These are phyloP conservation scores for Trichophyton verrucosum DNA, from an alignment of 2,329 filamentous ascomycete genomes.

Conservation along the genomic window DNA sequence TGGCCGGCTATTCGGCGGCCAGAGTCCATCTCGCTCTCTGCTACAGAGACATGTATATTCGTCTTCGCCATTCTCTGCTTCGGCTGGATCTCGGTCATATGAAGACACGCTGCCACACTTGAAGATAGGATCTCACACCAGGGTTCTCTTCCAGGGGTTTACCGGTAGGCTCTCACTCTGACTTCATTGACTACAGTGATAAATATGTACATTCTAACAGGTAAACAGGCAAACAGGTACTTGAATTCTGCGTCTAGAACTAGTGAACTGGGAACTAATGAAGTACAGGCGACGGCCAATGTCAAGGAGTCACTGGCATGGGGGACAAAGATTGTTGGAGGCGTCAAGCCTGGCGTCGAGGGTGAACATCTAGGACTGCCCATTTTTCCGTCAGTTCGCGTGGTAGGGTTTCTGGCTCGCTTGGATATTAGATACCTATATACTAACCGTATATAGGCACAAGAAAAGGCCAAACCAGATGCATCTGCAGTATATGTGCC, in stretches of 20 bases:
- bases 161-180: conserved; percentile 37
- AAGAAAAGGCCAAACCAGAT: conserved; percentile 58
- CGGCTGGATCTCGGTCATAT: conserved; percentile 29
- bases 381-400: conserved; percentile 54
- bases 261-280: background rate
- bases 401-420: conserved; percentile 25
- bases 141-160: conserved; percentile 59
- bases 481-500: conserved; percentile 71
- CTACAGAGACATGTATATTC: background rate
- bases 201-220: background rate
- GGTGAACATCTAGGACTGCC: conserved; percentile 63
- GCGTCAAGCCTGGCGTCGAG: conserved; percentile 58
- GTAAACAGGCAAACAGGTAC: conserved; percentile 12
- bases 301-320: conserved; percentile 63
- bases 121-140: conserved; percentile 53
- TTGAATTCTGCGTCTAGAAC: background rate
- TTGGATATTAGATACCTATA: background rate
- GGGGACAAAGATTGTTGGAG: conserved; percentile 69
- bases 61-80: conserved; percentile 22
- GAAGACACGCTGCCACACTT: conserved; percentile 53
- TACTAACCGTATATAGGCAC: conserved; percentile 39
- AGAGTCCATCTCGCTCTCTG: no score
- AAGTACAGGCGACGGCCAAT: conserved; percentile 54
- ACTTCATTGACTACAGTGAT: background rate
- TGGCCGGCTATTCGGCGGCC: background rate